Base-by-base conservation (phyloP, 2,329 filamentous ascomycete genomes). In the Cordyceps farinosa region DNA sequence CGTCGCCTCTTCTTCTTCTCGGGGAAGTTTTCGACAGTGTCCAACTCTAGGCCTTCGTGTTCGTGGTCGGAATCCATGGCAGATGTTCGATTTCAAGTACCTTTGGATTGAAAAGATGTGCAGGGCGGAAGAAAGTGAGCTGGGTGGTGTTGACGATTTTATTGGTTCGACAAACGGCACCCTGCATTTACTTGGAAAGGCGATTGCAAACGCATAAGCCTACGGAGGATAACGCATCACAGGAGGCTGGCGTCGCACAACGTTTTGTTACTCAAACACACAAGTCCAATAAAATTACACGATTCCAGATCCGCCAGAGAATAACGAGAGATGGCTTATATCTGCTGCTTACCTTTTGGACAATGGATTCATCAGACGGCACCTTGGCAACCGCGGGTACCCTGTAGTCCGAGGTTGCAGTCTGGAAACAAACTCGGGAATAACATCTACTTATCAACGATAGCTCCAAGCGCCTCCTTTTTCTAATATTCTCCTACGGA, bases 241-340 rank as follows among this genome's bases (percentile, higher is more conserved):
- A 57, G 10, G 42, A 36, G 44, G 30, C 42, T 47, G 44, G n/a
- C 42, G 55, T 58, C n/a, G 52, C 52, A 55, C 52, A 55, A 45
- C 17, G 7, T 22, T 7, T 17, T 22, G n/a, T 40, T 9, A 40
- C 11, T 13, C 38, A 40, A 3, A 40, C 22, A 22, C 22, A 22
- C 22, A 22, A 22, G 22, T 22, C 22, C 22, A 22, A 22, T 22
- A 22, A 22, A 22, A 22, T 22, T 22, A 40, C 38, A 40, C 15
- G 3, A 40, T 40, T 40, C 13, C 13, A 15, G 13, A 8, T 1
- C 15, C 13, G 36, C 6, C 11, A 10, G 3, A 10, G 7, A 38
- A 38, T 38, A 9, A 40, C 38, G 13, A 5, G 10, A 22, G 38
- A 13, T 5, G 9, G 38, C 13, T 40, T 4, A 15, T 1, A 40